phyloP scores from a whole-genome alignment of 2,329 filamentous ascomycete genomes.

The Pseudogymnoascus sp. region DNA sequence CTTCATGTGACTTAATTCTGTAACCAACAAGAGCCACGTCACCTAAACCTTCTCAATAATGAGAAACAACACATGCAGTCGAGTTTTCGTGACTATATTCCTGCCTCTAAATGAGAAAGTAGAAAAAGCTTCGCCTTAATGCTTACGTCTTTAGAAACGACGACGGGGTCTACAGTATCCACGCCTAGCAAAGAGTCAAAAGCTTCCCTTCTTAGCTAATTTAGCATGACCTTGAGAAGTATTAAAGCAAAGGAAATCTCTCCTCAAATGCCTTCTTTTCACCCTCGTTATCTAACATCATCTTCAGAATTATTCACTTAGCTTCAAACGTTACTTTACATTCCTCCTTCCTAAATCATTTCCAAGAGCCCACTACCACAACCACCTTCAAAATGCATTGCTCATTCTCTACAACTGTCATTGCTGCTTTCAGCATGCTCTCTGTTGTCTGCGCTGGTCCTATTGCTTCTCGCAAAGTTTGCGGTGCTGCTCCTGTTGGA shows the following conservation, averaged over 20 bases:
- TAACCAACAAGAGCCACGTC: neutral
- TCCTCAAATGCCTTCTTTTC: neutral
- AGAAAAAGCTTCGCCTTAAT: neutral
- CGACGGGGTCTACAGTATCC: neutral
- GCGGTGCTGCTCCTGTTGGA: slow-evolving; percentile 1
- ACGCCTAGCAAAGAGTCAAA: neutral
- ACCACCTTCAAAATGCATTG: neutral
- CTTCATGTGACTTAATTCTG: neutral
- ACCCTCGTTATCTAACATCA: neutral
- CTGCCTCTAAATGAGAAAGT: neutral
- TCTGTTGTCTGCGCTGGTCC: slow-evolving; percentile 2
- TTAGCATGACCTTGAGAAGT: neutral
- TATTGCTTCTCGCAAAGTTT: neutral
- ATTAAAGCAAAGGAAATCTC: neutral
- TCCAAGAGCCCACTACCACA: neutral
- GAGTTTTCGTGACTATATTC: neutral
- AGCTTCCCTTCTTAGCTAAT: neutral
- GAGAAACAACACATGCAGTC: neutral
- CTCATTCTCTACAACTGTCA: slow-evolving; percentile 8
- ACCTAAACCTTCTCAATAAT: neutral
- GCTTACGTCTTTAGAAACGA: neutral
- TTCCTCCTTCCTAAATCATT: neutral
- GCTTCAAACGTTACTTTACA: neutral
- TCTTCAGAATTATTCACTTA: neutral
- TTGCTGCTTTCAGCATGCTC: neutral